Evolutionary conservation across 2,329 filamentous ascomycete species (phyloP).

Genomic region (Phaeophleospora eucalypticola): DNA sequence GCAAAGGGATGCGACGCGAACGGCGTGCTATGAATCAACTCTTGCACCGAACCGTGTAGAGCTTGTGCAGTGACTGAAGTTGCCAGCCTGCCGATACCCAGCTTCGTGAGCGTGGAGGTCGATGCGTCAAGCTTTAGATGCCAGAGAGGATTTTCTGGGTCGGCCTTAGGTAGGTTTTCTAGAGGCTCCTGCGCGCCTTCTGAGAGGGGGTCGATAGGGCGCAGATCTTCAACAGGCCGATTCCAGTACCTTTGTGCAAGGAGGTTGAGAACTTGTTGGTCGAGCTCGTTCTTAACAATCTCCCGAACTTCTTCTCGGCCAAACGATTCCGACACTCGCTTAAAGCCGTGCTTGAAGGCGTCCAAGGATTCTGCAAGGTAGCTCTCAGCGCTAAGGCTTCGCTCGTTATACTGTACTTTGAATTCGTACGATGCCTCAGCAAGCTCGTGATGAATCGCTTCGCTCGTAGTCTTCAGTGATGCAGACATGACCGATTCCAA

Average conservation of each 20-base stretch:
- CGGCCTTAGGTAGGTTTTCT: constrained; percentile 76
- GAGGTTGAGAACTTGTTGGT: constrained; percentile 90
- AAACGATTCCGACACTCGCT: constrained; percentile 84
- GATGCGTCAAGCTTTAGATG: constrained; percentile 90
- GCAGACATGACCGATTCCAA: constrained; percentile 96
- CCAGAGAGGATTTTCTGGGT: constrained; percentile 85
- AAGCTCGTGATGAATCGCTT: constrained; percentile 89
- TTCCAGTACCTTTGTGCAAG: constrained; percentile 97
- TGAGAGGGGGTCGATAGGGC: constrained; percentile 37
- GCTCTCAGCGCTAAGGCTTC: constrained; percentile 88
- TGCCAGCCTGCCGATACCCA: constrained; percentile 87
- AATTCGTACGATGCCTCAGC: constrained; percentile 98
- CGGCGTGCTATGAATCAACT: constrained; percentile 71
- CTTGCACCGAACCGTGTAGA: constrained; percentile 80
- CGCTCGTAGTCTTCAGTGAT: constrained; percentile 81
- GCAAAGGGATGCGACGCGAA: constrained; percentile 91
- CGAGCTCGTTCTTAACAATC: constrained; percentile 84
- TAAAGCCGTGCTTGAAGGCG: constrained; percentile 96
- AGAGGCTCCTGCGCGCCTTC: constrained; percentile 30
- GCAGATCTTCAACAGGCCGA: constrained; percentile 82
- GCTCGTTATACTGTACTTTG: constrained; percentile 98
- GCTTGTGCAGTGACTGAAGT: constrained; percentile 86
- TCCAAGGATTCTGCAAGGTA: constrained; percentile 94
- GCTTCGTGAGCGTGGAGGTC: constrained; percentile 82
- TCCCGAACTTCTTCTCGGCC: constrained; percentile 84